Percentiles rank a stretch among this genome's conserved stretches.
phyloP scores from a whole-genome alignment of 371 early-diverging fungal species.

The Mucor lusitanicus region DNA sequence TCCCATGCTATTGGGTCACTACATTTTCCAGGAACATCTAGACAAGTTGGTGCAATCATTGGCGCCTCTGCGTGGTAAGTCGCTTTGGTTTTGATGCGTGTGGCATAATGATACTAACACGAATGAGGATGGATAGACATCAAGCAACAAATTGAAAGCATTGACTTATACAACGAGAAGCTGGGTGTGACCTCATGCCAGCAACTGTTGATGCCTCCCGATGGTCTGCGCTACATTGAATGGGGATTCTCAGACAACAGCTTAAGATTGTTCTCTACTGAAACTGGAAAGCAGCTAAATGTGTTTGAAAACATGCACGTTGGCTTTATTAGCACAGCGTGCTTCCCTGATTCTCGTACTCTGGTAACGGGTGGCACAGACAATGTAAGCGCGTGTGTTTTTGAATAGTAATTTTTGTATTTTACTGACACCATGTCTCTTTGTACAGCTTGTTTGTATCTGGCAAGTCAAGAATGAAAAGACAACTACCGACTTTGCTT shows the following conservation, averaged over 20 bases:
- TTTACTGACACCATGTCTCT: background rate
- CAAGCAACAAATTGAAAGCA: conserved; percentile 55
- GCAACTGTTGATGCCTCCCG: conserved; percentile 56
- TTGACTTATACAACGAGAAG: conserved; percentile 49
- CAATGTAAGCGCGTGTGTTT: conserved; percentile 35
- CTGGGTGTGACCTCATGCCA: conserved; percentile 55
- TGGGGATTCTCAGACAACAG: conserved; percentile 77
- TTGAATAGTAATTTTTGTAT: no score
- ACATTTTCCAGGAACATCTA: conserved; percentile 53
- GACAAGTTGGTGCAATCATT: conserved; percentile 62
- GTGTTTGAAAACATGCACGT: conserved; percentile 76
- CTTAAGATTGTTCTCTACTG: conserved; percentile 61
- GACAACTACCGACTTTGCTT: conserved; percentile 40
- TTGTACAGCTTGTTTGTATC: conserved; percentile 60
- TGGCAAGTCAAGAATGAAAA: conserved; percentile 60
- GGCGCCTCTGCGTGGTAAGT: conserved; percentile 55
- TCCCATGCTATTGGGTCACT: conserved; percentile 39
- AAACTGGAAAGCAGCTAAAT: conserved; percentile 62
- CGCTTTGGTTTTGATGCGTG: background rate
- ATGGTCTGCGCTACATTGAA: conserved; percentile 66
- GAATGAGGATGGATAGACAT: conserved; percentile 52
- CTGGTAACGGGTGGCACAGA: conserved; percentile 77
- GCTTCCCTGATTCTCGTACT: conserved; percentile 66
- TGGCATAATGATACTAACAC: background rate
- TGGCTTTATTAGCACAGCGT: conserved; percentile 67